A percentile compares a stretch with the other conserved stretches of the same genome.
phyloP scores from a whole-genome alignment of 139 green algal species.

The Zygnema cylindricum region DNA sequence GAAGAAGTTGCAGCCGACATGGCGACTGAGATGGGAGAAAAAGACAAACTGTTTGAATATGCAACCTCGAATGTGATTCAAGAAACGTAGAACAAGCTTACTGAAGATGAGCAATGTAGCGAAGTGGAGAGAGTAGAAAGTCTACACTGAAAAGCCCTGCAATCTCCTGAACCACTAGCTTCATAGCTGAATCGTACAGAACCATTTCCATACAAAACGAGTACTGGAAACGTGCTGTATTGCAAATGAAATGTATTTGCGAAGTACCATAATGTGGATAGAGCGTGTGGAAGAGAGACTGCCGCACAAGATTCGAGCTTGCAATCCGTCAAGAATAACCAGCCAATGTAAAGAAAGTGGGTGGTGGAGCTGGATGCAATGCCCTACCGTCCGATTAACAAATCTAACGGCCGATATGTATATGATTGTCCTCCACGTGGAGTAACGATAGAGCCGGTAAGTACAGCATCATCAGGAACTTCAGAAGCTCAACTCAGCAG shows the following conservation, averaged over 20 bases:
- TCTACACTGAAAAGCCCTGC: neutral
- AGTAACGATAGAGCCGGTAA: neutral
- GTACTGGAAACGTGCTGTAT: neutral
- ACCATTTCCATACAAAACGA: neutral
- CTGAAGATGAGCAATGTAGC: no score
- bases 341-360: neutral
- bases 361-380: neutral
- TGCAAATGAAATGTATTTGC: neutral
- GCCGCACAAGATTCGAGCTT: neutral
- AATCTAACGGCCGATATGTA: no score
- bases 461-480: neutral
- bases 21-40: neutral
- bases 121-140: no score
- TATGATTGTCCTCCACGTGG: no score
- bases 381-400: neutral
- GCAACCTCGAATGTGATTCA: no score
- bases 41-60: neutral
- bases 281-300: no score
- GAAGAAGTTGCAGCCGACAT: neutral
- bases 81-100: no score
- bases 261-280: neutral
- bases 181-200: neutral
- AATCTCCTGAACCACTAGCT: neutral
- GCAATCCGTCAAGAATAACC: neutral
- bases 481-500: neutral